Conservation (phyloP, 106 monocot genomes). For the Cymbidium sinense region DNA sequence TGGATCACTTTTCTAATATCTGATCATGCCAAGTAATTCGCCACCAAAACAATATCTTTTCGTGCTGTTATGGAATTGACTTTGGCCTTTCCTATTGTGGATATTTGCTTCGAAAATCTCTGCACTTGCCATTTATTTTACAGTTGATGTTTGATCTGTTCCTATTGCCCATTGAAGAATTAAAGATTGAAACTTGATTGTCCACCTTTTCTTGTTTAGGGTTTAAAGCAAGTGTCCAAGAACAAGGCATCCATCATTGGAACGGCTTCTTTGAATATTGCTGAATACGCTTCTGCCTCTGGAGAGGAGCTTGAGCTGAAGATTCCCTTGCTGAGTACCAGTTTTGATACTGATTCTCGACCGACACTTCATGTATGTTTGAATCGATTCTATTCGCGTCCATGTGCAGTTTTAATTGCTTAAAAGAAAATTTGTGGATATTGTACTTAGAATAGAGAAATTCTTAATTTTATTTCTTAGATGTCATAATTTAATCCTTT, state of each 20-base stretch:
- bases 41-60: not conserved
- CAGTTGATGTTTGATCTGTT: not conserved
- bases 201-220: slow-evolving; percentile 21
- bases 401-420: not conserved
- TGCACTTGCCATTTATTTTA: not conserved
- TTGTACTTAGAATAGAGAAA: not conserved
- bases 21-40: not conserved
- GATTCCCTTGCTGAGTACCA: slow-evolving; percentile 38
- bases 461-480: not conserved
- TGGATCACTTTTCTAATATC: not conserved
- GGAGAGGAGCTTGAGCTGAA: slow-evolving; percentile 51
- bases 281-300: slow-evolving; percentile 52
- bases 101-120: not conserved
- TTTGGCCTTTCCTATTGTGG: not conserved
- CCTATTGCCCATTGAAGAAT: not conserved
- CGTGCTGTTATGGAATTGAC: not conserved
- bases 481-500: not conserved
- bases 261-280: slow-evolving; percentile 61
- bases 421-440: no score
- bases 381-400: not conserved
- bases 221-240: slow-evolving; percentile 32
- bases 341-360: slow-evolving; percentile 23
- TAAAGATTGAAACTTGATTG: not conserved
- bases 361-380: slow-evolving; percentile 53
- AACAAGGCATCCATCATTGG: slow-evolving; percentile 65